phyloP scores from a whole-genome alignment of 2,329 filamentous ascomycete species.

The Fragosphaeria purpurea region DNA sequence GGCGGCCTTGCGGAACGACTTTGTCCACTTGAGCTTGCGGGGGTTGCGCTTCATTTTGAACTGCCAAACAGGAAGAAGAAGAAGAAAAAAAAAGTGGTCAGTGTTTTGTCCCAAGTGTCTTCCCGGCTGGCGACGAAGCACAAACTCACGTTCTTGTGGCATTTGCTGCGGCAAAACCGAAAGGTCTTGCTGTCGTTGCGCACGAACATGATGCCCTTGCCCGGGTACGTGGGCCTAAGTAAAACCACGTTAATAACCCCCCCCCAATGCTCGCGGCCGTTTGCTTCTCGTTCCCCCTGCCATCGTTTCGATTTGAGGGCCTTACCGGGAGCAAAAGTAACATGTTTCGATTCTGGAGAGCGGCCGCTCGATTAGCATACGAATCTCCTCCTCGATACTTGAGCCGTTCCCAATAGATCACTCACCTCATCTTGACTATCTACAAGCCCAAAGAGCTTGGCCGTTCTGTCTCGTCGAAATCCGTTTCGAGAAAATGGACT shows the following conservation, averaged over 20 bases:
- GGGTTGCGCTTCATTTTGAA: slow-evolving; percentile 99
- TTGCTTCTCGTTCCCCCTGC: slow-evolving; percentile 34
- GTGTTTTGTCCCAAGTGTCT: too few species aligned
- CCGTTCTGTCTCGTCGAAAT: background rate
- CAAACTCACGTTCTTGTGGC: slow-evolving; percentile 44
- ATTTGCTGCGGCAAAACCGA: slow-evolving; percentile 51
- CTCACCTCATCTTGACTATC: slow-evolving; percentile 9
- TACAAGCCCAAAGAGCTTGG: background rate
- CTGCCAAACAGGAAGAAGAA: slow-evolving; percentile 21
- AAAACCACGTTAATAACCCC: background rate
- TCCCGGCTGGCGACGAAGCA: too few species aligned
- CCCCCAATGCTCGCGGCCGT: background rate
- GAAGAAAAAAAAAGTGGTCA: background rate
- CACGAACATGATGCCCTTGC: slow-evolving; percentile 46
- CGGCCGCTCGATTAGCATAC: slow-evolving; percentile 1
- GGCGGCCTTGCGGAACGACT: slow-evolving; percentile 75
- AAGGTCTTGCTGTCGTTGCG: slow-evolving; percentile 43
- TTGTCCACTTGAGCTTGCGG: slow-evolving; percentile 94
- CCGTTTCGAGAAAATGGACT: slow-evolving; percentile 7
- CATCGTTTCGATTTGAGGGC: background rate
- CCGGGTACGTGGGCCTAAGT: slow-evolving; percentile 37
- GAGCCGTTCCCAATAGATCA: too few species aligned
- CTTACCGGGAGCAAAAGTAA: slow-evolving; percentile 58
- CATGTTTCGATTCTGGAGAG: slow-evolving; percentile 49
- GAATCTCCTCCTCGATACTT: background rate